These are phyloP conservation scores for Hirsutella thompsonii DNA, from an alignment of 2,329 filamentous ascomycete genomes.

Conservation along the genomic window DNA sequence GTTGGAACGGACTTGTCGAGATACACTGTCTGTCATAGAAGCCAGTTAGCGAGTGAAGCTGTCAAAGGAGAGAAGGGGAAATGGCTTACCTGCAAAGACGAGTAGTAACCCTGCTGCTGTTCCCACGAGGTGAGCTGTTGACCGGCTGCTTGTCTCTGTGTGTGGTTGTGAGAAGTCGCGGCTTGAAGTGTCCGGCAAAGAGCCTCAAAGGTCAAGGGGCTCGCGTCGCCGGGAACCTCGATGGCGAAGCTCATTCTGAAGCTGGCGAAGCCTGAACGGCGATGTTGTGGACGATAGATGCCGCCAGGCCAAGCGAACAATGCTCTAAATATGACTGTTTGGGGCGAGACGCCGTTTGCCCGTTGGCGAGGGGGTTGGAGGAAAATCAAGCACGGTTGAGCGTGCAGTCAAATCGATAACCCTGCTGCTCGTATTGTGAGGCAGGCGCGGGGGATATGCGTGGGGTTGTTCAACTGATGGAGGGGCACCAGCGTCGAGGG, in stretches of 20 bases:
- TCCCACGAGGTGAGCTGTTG: constrained; percentile 66
- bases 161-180: constrained; percentile 48
- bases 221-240: constrained; percentile 73
- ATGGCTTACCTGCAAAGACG: constrained; percentile 48
- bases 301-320: not conserved
- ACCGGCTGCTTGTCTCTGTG: constrained; percentile 52
- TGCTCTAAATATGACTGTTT: not conserved
- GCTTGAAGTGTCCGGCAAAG: constrained; percentile 52
- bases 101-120: constrained; percentile 50
- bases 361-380: not conserved
- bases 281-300: not conserved
- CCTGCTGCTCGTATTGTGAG: not conserved
- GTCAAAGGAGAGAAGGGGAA: not conserved
- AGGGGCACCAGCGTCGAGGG: not conserved
- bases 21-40: constrained; percentile 51
- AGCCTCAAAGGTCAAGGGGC: constrained; percentile 49
- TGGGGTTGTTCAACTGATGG: not conserved
- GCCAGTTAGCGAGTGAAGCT: not conserved
- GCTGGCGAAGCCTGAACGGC: constrained; percentile 3
- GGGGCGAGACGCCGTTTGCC: not conserved
- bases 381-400: not conserved
- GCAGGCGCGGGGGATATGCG: not conserved
- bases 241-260: constrained; percentile 54
- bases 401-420: too few relatives aligned
- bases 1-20: constrained; percentile 64